Evolutionary conservation across 176 grass and related monocot genomes (phyloP).

Genomic region (Bolboschoenus planiculmis): DNA sequence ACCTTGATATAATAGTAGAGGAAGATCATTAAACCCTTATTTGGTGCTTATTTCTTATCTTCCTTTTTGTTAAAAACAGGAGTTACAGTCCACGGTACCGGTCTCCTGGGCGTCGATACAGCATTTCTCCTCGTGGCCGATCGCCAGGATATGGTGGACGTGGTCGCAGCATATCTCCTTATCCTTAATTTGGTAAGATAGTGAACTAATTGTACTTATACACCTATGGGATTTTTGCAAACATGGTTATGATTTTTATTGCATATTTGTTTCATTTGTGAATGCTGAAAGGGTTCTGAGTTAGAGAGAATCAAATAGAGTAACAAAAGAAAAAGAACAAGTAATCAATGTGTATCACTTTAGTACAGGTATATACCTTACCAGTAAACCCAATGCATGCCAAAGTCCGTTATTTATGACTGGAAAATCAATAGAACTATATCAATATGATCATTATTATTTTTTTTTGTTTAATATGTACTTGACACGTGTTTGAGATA

Average conservation of each 20-base stretch:
- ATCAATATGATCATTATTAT: no score
- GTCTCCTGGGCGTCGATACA: neutral
- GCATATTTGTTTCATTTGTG: neutral
- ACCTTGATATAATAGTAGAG: neutral
- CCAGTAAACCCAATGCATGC: neutral
- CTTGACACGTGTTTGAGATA: neutral
- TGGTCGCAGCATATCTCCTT: constrained; percentile 14
- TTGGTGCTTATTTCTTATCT: neutral
- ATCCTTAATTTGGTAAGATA: constrained; percentile 14
- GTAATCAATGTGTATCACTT: neutral
- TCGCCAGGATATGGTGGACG: neutral
- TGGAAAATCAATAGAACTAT: neutral
- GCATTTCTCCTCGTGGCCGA: constrained; percentile 12
- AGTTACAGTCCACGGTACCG: neutral
- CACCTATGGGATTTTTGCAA: neutral
- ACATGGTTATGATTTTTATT: neutral
- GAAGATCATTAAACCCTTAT: neutral
- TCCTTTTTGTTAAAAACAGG: neutral
- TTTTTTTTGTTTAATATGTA: no score
- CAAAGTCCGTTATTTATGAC: neutral
- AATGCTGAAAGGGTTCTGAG: neutral
- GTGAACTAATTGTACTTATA: neutral
- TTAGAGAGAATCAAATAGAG: neutral
- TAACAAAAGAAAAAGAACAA: neutral
- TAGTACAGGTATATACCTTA: neutral